phyloP scores from a whole-genome alignment of 2,329 filamentous ascomycete genomes.

The Fusarium tanahbumbuense region DNA sequence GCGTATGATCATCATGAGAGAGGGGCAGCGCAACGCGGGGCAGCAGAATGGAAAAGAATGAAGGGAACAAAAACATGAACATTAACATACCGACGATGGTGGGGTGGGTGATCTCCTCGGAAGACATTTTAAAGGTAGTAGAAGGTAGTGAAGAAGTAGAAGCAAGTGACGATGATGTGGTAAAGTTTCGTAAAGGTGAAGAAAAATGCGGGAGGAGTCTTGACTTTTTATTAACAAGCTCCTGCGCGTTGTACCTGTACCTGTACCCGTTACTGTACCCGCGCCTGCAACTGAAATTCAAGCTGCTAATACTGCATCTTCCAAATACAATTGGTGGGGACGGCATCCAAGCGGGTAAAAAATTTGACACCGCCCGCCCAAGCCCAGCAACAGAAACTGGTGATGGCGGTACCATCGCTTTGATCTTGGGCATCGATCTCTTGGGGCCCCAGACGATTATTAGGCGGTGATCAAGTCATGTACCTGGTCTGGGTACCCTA shows the following conservation, averaged over 20 bases:
- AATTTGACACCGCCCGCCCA: constrained; percentile 42
- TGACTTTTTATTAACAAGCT: constrained; percentile 36
- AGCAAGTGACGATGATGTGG: constrained; percentile 32
- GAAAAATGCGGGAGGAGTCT: constrained; percentile 37
- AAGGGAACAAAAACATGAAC: constrained; percentile 16
- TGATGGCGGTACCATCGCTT: constrained; percentile 34
- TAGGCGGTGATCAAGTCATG: constrained; percentile 27
- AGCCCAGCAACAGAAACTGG: constrained; percentile 28
- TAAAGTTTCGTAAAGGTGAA: constrained; percentile 32
- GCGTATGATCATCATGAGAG: constrained; percentile 42
- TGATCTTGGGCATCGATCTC: constrained; percentile 41
- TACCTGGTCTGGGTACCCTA: constrained; percentile 17
- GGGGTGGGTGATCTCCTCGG: constrained; percentile 75
- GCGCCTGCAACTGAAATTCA: constrained; percentile 18
- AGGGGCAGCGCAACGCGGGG: constrained; percentile 43
- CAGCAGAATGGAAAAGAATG: constrained; percentile 17
- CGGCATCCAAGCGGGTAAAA: constrained; percentile 44
- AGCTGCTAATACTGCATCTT: constrained; percentile 6
- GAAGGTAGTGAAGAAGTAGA: constrained; percentile 7
- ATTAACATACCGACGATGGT: constrained; percentile 75
- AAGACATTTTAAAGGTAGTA: constrained; percentile 62
- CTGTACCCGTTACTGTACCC: constrained; percentile 4
- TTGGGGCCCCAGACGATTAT: constrained; percentile 19
- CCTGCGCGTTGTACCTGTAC: not conserved
- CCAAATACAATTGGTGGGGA: constrained; percentile 14